These are phyloP conservation scores for Apiotrichum sp. DNA, from an alignment of 1,284 basidiomycete genomes.

Conservation along the genomic window DNA sequence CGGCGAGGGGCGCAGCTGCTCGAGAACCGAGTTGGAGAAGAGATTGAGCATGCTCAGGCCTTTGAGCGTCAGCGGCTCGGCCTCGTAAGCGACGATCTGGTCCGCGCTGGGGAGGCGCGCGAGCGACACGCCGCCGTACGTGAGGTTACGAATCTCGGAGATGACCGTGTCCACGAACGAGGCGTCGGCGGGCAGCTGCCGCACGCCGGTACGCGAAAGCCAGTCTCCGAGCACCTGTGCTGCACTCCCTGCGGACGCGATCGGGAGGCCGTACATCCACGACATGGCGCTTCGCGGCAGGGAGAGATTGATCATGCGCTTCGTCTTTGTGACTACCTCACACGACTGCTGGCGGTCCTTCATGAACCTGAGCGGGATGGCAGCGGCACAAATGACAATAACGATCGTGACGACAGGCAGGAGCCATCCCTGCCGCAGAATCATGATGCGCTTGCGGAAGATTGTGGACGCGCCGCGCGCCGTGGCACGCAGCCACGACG, in stretches of 20 bases:
- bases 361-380: constrained; percentile 62
- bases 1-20: constrained; percentile 55
- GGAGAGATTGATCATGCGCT: no score
- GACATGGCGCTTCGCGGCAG: no score
- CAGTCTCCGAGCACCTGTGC: no score
- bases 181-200: no score
- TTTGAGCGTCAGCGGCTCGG: constrained; percentile 20
- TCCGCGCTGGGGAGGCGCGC: constrained; percentile 29
- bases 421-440: constrained; percentile 63
- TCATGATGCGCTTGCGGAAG: constrained; percentile 63
- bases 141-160: no score
- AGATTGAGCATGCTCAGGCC: constrained; percentile 62
- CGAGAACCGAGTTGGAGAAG: constrained; percentile 59
- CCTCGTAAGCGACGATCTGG: neutral
- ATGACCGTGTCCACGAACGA: no score
- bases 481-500: neutral
- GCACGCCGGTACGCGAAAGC: no score
- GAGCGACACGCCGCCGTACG: constrained; percentile 52
- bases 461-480: constrained; percentile 52
- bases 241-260: no score
- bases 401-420: constrained; percentile 58
- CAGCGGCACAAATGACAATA: constrained; percentile 59
- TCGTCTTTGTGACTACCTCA: constrained; percentile 4
- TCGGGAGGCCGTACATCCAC: no score
- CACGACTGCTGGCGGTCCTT: constrained; percentile 53